A percentile compares a stretch with the other conserved stretches of the same genome.
These are phyloP conservation scores for Cryptococcus maquisensis DNA, from an alignment of 1,284 basidiomycete genomes.

Conservation along the genomic window DNA sequence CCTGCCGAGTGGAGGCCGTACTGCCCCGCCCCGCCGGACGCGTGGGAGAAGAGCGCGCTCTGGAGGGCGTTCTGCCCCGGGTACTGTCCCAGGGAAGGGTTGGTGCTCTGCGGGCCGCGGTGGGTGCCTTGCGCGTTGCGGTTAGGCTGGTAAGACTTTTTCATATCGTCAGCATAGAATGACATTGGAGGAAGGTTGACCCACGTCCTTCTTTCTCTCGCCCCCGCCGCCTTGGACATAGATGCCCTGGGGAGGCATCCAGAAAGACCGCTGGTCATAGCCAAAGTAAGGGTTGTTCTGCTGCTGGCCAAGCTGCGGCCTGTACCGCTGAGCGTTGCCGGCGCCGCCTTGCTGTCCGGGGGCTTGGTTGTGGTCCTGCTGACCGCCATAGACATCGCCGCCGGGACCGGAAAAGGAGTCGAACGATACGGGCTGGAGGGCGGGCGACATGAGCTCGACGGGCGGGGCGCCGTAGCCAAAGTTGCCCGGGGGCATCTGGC, in stretches of 20 bases:
- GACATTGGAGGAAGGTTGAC: not conserved
- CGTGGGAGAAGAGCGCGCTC: not conserved
- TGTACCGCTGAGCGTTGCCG: not conserved
- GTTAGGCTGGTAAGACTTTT: not conserved
- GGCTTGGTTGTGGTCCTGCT: constrained; percentile 3
- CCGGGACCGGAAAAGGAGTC: constrained; percentile 2
- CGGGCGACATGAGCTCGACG: not conserved
- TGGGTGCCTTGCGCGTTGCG: not conserved
- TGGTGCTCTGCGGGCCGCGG: not conserved
- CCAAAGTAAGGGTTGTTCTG: constrained; percentile 5
- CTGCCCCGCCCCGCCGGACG: not conserved
- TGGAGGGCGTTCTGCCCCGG: constrained; percentile 1
- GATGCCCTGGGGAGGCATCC: constrained; percentile 5
- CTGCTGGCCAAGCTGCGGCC: constrained; percentile 4
- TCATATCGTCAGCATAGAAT: not conserved
- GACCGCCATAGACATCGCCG: constrained; percentile 3
- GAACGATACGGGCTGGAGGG: not conserved
- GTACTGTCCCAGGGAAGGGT: constrained; percentile 4
- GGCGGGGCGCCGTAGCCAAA: constrained; percentile 4
- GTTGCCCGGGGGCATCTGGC: not conserved
- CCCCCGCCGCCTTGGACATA: constrained; percentile 4
- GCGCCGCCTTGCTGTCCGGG: not conserved
- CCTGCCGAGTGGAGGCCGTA: constrained; percentile 33
- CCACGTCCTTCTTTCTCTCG: constrained; percentile 6
- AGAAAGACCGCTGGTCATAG: constrained; percentile 7